Evolutionary conservation across 306 rosid species (phyloP), one percentile per base, ranked within the genome.

Genomic region (Quercus engelmannii): DNA sequence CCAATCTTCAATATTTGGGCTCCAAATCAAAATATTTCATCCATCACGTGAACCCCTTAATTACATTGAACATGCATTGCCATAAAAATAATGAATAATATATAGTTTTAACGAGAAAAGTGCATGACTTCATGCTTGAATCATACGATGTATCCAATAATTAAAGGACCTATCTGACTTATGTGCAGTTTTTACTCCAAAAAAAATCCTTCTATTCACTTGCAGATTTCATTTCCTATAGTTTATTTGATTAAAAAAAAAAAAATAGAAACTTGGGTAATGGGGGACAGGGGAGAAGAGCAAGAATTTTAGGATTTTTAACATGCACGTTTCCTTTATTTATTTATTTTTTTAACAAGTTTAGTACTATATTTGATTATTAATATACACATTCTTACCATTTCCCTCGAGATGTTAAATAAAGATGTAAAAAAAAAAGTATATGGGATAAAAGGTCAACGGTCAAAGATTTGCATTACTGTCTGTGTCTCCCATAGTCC

Each of bases 391-490:
- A 49, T 49, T 49, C 17, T 49, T 49, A 49, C 54, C 54, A 49
- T 49, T 49, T 49, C 5, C 73, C 90, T 91, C 91, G 96, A 89
- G 92, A 92, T 89, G 90, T 90, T 90, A 88, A 92, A 92, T 81
- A 83, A 76, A 30, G 25, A 55, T 20, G 23, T 64, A 70, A 77
- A 74, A 58, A 56, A 74, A 46, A 77, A 35, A 0, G 9, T n/a
- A 76, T 76, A n/a, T 71, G 10, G 21, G 17, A 5, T 20, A 65
- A 26, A 67, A 78, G 76, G 91, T 90, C 92, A 90, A 86, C 87
- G 89, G 97, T 94, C 97, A 89, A 92, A 92, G 96, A 94, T 89
- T 76, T 90, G 91, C 86, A 77, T 84, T 82, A 80, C 81, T 82
- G 87, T 85, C 73, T 74, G 1, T 88, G 92, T 94, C 98, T 89